Percentiles rank a stretch among this genome's conserved stretches.
Conservation (phyloP, 139 green algal species). For the Chlamydomonas sphaeroides region DNA sequence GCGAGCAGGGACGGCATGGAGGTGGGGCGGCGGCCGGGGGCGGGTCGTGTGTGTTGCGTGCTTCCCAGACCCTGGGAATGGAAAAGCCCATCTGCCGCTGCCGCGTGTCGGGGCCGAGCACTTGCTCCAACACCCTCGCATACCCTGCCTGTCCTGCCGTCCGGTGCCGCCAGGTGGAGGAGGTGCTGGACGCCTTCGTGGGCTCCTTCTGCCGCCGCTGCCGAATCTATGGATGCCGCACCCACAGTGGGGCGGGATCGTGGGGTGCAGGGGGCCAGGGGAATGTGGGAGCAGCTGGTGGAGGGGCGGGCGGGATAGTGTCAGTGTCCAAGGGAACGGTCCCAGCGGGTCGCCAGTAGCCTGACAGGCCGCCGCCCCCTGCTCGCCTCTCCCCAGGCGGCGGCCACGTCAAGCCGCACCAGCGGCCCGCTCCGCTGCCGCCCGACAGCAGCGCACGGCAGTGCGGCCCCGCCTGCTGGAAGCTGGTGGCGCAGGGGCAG, state of each 20-base stretch:
- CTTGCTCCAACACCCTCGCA: neutral
- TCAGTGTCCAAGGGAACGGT: too few species aligned
- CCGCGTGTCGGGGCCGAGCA: too few species aligned
- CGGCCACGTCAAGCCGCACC: constrained; percentile 36
- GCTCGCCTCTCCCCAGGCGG: constrained; percentile 30
- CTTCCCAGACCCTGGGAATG: too few species aligned
- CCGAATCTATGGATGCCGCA: constrained; percentile 68
- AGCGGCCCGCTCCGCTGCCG: constrained; percentile 4
- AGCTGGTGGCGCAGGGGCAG: neutral
- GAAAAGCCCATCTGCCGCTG: too few species aligned
- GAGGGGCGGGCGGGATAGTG: too few species aligned
- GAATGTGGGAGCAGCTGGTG: too few species aligned
- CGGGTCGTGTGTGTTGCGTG: too few species aligned
- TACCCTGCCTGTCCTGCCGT: neutral
- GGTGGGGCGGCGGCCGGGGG: neutral
- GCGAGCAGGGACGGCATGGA: neutral
- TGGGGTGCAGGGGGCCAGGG: too few species aligned
- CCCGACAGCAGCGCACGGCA: neutral
- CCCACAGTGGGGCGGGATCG: constrained; percentile 59
- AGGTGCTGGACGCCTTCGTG: constrained; percentile 40
- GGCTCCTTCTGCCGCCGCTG: constrained; percentile 69
- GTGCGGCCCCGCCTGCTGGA: constrained; percentile 56
- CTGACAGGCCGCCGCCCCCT: too few species aligned
- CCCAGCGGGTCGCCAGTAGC: too few species aligned
- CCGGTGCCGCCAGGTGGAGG: constrained; percentile 24